phyloP scores from a whole-genome alignment of 2,329 filamentous ascomycete species.

The Monosporascus ibericus region DNA sequence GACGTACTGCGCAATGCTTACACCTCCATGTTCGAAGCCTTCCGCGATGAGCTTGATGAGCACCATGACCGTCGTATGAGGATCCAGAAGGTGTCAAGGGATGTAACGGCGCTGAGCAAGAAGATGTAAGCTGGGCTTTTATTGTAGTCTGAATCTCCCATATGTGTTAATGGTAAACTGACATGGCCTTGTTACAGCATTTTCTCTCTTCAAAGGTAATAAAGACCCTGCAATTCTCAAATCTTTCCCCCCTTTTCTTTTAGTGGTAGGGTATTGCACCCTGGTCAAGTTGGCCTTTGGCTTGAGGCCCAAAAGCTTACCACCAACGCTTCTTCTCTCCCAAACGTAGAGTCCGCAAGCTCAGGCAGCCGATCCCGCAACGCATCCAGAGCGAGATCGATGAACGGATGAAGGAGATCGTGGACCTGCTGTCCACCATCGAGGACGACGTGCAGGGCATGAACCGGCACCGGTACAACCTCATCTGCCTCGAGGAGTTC shows the following conservation, averaged over 20 bases:
- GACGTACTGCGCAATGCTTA: constrained; percentile 40
- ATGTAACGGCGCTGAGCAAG: constrained; percentile 91
- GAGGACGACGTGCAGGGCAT: constrained; percentile 68
- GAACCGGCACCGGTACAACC: constrained; percentile 79
- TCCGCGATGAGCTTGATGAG: constrained; percentile 83
- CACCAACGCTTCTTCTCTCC: neutral
- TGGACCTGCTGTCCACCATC: constrained; percentile 60
- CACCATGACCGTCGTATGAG: constrained; percentile 90
- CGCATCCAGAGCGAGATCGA: constrained; percentile 66
- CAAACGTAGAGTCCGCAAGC: constrained; percentile 52
- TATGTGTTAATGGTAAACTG: neutral
- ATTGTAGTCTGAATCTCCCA: constrained; percentile 3
- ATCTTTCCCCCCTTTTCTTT: neutral
- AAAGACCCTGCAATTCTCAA: constrained; percentile 3
- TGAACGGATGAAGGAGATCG: constrained; percentile 64
- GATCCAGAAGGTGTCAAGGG: constrained; percentile 83
- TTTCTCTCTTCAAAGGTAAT: constrained; percentile 74
- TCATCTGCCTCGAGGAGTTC: constrained; percentile 88
- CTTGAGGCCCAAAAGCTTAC: too few species aligned
- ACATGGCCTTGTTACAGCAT: constrained; percentile 51
- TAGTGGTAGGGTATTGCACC: neutral
- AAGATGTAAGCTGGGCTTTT: constrained; percentile 65
- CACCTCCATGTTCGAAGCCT: constrained; percentile 75
- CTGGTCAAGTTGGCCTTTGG: too few species aligned
- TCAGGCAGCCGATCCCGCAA: constrained; percentile 57